phyloP scores from a whole-genome alignment of 176 grass and related monocot genomes.

The Poa pratensis region DNA sequence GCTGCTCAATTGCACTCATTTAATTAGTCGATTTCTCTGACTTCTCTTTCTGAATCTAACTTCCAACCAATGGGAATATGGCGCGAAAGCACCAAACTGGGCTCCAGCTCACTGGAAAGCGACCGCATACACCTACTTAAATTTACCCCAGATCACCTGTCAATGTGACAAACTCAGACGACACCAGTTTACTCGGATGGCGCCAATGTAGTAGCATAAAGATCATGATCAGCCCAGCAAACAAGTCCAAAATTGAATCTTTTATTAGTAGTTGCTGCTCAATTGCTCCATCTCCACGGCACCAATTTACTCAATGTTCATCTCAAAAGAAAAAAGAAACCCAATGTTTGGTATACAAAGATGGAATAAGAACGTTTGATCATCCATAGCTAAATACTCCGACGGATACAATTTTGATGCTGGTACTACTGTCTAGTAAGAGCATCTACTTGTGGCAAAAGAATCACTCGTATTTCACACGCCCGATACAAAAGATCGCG shows the following conservation, averaged over 20 bases:
- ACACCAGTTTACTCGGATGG: background rate
- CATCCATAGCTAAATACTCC: constrained; percentile 9
- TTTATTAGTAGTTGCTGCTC: background rate
- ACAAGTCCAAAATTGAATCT: background rate
- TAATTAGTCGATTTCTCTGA: background rate
- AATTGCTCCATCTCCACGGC: background rate
- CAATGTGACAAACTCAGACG: background rate
- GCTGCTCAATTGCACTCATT: background rate
- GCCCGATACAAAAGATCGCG: constrained; percentile 42
- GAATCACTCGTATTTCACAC: constrained; percentile 26
- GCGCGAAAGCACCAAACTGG: constrained; percentile 30
- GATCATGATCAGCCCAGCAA: background rate
- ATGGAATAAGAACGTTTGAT: background rate
- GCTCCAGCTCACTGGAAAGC: constrained; percentile 32
- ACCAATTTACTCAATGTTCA: background rate
- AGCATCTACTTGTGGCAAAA: constrained; percentile 17
- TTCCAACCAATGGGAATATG: constrained; percentile 35
- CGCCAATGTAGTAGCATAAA: background rate
- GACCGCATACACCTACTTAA: background rate
- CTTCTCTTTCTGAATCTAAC: background rate
- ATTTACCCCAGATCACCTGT: constrained; percentile 6
- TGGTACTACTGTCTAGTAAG: background rate
- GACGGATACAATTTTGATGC: background rate
- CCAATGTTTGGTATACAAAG: background rate
- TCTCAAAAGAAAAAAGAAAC: no score